Conservation (phyloP, 1,139 yeast genomes). For the Candida sp. region DNA sequence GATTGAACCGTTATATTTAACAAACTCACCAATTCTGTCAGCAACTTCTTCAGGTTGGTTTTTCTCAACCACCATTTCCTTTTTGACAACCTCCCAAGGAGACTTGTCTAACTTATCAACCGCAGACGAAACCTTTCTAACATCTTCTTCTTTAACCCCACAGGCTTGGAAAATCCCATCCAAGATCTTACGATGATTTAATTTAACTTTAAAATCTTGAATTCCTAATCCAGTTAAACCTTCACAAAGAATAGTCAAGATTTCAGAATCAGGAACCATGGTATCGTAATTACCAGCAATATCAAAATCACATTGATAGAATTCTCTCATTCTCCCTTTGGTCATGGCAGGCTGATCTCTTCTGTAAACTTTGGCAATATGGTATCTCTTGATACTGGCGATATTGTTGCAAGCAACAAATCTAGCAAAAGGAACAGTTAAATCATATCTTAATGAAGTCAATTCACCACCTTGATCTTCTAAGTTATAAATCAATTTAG, state of each 20-base stretch:
- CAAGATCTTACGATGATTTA: slow-evolving; percentile 91
- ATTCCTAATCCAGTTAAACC: slow-evolving; percentile 84
- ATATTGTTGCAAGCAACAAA: slow-evolving; percentile 94
- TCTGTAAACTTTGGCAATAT: slow-evolving; percentile 96
- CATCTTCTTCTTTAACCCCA: slow-evolving; percentile 93
- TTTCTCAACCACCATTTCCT: slow-evolving; percentile 90
- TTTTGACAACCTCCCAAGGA: slow-evolving; percentile 93
- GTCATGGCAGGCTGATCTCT: slow-evolving; percentile 99
- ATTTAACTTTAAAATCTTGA: slow-evolving; percentile 81
- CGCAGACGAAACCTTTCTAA: slow-evolving; percentile 91
- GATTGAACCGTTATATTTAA: slow-evolving; percentile 75
- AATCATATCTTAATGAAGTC: slow-evolving; percentile 90
- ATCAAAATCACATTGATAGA: slow-evolving; percentile 97
- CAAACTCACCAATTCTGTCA: slow-evolving; percentile 88
- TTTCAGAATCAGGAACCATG: slow-evolving; percentile 97
- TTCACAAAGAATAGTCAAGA: slow-evolving; percentile 75
- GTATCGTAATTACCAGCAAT: slow-evolving; percentile 88
- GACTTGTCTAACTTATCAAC: slow-evolving; percentile 93
- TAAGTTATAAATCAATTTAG: slow-evolving; percentile 89
- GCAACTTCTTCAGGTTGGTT: slow-evolving; percentile 89
- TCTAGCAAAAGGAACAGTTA: slow-evolving; percentile 97
- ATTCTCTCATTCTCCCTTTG: slow-evolving; percentile 99
- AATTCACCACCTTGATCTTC: slow-evolving; percentile 99
- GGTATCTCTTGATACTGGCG: slow-evolving; percentile 86
- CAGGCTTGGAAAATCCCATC: slow-evolving; percentile 96